phyloP scores from a whole-genome alignment of 768 basidiomycete genomes.

The Epithele typhae region DNA sequence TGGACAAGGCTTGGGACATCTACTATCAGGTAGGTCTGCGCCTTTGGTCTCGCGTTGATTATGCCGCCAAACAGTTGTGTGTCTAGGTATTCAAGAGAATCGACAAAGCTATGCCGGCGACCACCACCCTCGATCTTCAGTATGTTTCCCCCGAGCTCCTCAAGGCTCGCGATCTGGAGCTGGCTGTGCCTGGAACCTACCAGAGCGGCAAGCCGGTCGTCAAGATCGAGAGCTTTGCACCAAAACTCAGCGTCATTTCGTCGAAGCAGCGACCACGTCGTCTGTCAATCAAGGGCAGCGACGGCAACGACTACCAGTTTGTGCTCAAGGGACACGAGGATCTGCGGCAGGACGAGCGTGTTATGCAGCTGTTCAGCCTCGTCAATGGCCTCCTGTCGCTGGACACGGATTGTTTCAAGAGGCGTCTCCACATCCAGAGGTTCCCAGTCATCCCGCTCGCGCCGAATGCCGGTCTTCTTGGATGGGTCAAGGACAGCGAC shows the following conservation, averaged over 20 bases:
- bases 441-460: slow-evolving; percentile 93
- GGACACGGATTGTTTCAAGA: slow-evolving; percentile 93
- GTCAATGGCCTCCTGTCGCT: slow-evolving; percentile 92
- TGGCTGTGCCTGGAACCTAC: slow-evolving; percentile 99
- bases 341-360: slow-evolving; percentile 96
- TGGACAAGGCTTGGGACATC: slow-evolving; percentile 98
- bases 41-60: background rate
- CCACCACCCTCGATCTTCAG: slow-evolving; percentile 90
- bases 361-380: slow-evolving; percentile 98
- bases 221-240: slow-evolving; percentile 77
- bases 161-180: slow-evolving; percentile 82
- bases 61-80: background rate
- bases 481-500: slow-evolving; percentile 95
- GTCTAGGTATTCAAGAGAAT: slow-evolving; percentile 90
- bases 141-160: slow-evolving; percentile 93
- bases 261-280: slow-evolving; percentile 96
- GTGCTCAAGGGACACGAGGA: slow-evolving; percentile 97
- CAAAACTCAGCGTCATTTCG: slow-evolving; percentile 88
- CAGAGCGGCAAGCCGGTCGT: slow-evolving; percentile 83
- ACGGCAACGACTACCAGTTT: slow-evolving; percentile 92
- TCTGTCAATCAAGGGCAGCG: slow-evolving; percentile 80
- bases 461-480: slow-evolving; percentile 89
- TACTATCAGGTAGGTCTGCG: slow-evolving; percentile 74
- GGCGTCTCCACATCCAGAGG: slow-evolving; percentile 90
- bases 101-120: slow-evolving; percentile 86